Percentiles rank a stretch among this genome's conserved stretches.
phyloP scores from a whole-genome alignment of 768 basidiomycete genomes.

The Sarcodon aspratus region DNA sequence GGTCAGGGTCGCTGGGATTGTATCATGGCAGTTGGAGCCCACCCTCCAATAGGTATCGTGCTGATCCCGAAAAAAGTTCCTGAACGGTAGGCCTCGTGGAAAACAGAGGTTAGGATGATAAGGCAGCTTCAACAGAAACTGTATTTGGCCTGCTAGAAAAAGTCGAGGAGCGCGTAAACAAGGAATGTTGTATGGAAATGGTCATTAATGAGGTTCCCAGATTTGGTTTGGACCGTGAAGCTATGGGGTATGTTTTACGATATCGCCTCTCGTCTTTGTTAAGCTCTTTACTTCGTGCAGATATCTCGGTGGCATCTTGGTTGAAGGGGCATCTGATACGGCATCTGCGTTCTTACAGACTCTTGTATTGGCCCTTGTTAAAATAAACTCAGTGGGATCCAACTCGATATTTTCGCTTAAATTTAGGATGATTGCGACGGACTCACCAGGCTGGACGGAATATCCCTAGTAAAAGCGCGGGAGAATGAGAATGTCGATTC shows the following conservation, averaged over 20 bases:
- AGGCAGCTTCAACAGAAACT: slow-evolving; percentile 14
- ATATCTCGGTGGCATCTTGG: slow-evolving; percentile 17
- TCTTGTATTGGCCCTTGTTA: slow-evolving; percentile 13
- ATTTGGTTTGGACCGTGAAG: slow-evolving; percentile 14
- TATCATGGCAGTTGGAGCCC: slow-evolving; percentile 19
- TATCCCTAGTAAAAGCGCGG: too few species aligned
- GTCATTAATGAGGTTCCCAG: slow-evolving; percentile 13
- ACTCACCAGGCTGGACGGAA: too few species aligned
- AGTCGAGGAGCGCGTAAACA: slow-evolving; percentile 12
- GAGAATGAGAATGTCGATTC: too few species aligned
- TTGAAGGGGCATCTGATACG: slow-evolving; percentile 22
- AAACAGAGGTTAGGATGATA: slow-evolving; percentile 12
- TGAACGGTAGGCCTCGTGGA: slow-evolving; percentile 24
- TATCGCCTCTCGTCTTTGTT: neutral
- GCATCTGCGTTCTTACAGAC: slow-evolving; percentile 5
- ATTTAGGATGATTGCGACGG: too few species aligned
- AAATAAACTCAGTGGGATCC: neutral
- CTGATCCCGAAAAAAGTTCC: slow-evolving; percentile 21
- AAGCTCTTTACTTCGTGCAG: slow-evolving; percentile 7
- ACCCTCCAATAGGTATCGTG: slow-evolving; percentile 22
- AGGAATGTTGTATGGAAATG: slow-evolving; percentile 21
- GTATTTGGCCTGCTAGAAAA: slow-evolving; percentile 19
- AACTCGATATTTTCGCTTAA: too few species aligned
- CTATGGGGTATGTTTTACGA: slow-evolving; percentile 13
- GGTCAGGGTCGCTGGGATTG: slow-evolving; percentile 14